Base-by-base conservation (phyloP, 1,284 basidiomycete species). In the Apiotrichum veenhuisii region DNA sequence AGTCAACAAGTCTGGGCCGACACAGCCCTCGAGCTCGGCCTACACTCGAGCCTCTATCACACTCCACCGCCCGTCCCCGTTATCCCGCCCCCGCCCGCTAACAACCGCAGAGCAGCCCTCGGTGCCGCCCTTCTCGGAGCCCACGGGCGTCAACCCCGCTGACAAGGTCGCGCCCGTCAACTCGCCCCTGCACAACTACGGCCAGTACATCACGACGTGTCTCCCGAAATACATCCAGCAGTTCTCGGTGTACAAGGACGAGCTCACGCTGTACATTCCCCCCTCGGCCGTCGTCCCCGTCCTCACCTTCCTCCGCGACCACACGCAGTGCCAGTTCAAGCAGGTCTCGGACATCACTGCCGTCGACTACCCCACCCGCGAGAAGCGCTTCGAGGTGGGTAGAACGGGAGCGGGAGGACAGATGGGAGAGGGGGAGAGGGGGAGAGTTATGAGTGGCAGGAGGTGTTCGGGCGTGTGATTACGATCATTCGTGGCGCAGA, bases 221-320 rank as follows among this genome's bases (percentile, higher is more conserved):
- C 84, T 97, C 25, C 92, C 92, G 57, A 96, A 94, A 80, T 94
- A 86, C 80, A 84, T 97, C 72, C 93, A 97, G 78, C 93, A 97
- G 78, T 96, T 94, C 82, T 91, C 89, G n/a, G 89, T 97, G 48
- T 86, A 93, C 79, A 94, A 94, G 81, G 95, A 98, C 77, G 96
- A 98, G 77, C 82, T 98, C 60, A 89, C 90, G 15, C 83, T 99
- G 63, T 75, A 75, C 65, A 82, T 89, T 72, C 83, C 87, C 0
- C 96, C 96, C 7, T 82, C 85, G 23, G 89, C 84, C 55, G 80
- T 98, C 67, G 75, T 94, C 52, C 93, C 91, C 30, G 86, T 91
- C 50, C 82, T 98, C 66, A 89, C 86, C 20, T 99, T 98, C 82
- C 83, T 99, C 60, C 87, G 94, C 62, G 95, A 99, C 80, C 96